Evolutionary conservation across 257 asterid genomes (phyloP).

Genomic region (Solanum chiquidenum): DNA sequence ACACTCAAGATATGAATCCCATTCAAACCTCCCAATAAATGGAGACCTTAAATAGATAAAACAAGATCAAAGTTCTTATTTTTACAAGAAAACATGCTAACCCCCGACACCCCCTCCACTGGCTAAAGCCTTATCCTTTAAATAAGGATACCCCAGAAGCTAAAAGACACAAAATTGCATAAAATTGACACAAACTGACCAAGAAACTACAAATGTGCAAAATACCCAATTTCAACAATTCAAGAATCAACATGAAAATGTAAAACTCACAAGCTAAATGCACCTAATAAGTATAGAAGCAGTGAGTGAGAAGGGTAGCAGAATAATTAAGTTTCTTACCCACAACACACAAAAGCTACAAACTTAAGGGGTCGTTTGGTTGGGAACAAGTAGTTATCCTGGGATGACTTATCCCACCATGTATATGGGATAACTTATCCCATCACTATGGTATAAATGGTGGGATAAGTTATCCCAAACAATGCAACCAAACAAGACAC

Average conservation of each 20-base stretch:
- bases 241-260: background rate
- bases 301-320: background rate
- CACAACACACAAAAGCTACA: background rate
- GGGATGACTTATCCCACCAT: too few species aligned
- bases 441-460: too few species aligned
- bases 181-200: background rate
- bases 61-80: background rate
- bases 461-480: too few species aligned
- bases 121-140: background rate
- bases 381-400: too few species aligned
- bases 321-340: background rate
- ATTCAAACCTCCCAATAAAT: background rate
- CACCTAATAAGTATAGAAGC: background rate
- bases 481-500: too few species aligned
- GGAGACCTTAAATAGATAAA: too few species aligned
- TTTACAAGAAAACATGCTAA: background rate
- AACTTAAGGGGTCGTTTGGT: too few species aligned
- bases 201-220: background rate
- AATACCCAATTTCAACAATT: background rate
- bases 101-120: background rate
- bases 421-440: too few species aligned
- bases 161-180: background rate
- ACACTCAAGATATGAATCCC: background rate
- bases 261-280: background rate
- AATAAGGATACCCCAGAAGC: background rate